Evolutionary conservation across 257 asterid species (phyloP), one percentile per base, ranked within the genome.

Genomic region (Ehretia macrophylla): DNA sequence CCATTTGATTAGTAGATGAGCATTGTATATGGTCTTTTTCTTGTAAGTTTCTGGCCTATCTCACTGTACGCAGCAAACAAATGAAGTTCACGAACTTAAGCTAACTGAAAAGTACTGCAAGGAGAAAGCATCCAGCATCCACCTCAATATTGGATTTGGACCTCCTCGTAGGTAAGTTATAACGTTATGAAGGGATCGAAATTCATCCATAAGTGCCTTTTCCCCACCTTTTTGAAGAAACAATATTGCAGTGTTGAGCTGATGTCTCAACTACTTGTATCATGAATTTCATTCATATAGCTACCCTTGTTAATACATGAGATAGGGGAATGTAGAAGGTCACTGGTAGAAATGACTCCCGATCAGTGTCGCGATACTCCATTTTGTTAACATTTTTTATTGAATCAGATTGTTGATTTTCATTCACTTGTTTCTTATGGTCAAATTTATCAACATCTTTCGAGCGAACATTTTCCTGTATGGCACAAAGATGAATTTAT

Each of bases 1-100:
- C 20, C 32, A 63, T 63, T 40, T 70, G 65, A 52, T 47, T 16
- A 22, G n/a, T 20, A 35, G 55, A 56, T 13, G 17, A n/a, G n/a
- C n/a, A 50, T 8, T 14, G 11, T 14, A 18, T 48, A 13, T 60
- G 27, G 22, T 47, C 5, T 49, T 47, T 48, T 27, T 20, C 63
- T 58, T 56, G 18, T 14, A 8, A 20, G 55, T 59, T 17, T 46
- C 35, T 17, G 10, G 52, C 11, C 17, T 49, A 17, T 23, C 12
- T 9, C 19, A 37, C 18, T 44, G 40, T 39, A 51, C 12, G 17
- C 5, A 37, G 2, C 17, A 4, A 32, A 27, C 27, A 49, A 11
- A 27, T 27, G 8, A 42, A 42, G 47, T 42, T 42, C 47, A 14
- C 8, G 47, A 42, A 42, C 9, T 27, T 27, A 27, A 27, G 35